Conservation (phyloP, 306 rosid genomes). For the Chamaecrista fasciculata region DNA sequence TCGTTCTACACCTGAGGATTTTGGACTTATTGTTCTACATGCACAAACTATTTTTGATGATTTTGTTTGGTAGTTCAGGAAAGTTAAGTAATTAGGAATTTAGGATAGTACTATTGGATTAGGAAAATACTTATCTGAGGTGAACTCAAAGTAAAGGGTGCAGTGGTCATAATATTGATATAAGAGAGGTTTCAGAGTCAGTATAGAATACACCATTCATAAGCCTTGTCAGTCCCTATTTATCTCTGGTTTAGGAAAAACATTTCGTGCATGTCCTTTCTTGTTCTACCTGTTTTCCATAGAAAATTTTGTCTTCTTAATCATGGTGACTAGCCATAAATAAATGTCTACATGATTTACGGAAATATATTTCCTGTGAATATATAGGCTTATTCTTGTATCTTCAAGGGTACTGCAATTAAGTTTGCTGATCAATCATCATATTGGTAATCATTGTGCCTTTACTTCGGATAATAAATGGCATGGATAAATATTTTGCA, state of each 20-base stretch:
- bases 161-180: background rate
- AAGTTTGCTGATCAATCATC: conserved; percentile 13
- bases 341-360: conserved; percentile 19
- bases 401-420: background rate
- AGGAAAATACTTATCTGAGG: background rate
- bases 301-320: background rate
- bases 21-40: background rate
- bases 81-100: background rate
- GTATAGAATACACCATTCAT: background rate
- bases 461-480: conserved; percentile 24
- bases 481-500: conserved; percentile 41
- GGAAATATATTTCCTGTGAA: conserved; percentile 19
- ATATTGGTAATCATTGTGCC: background rate
- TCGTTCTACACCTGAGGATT: background rate
- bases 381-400: conserved; percentile 27
- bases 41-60: background rate
- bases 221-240: background rate
- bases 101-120: background rate
- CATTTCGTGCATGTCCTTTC: background rate
- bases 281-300: background rate
- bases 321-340: background rate
- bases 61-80: background rate
- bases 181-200: background rate
- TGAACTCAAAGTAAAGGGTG: background rate
- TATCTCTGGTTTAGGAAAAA: background rate